Evolutionary conservation across 225 moss, liverwort and hornwort genomes (phyloP), one percentile per base, ranked within the genome.

Genomic region (Neckera pumila): DNA sequence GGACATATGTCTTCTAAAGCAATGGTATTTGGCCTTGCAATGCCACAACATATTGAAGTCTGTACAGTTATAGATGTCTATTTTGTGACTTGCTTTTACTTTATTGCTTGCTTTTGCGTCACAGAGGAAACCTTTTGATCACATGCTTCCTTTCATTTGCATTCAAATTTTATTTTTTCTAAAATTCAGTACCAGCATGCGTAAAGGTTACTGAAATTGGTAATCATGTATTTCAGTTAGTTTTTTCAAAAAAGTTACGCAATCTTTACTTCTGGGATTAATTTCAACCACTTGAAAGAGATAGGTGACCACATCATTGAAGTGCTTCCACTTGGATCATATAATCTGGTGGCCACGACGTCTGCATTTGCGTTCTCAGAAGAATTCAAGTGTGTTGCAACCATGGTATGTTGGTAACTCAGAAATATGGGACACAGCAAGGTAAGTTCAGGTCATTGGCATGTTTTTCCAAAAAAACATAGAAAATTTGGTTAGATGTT

Each of bases 41-140:
- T 76, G 33, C 3, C 8, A 53, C 8, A 22, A 5, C 2, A 0
- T 34, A 53, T 34, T 21, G 21, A 76, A 76, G 34, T 8, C 34
- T 76, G 22, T 34, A 1, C 1, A 34, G 14, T 76, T 9, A 11
- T 3, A 51, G 1, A 43, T 0, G 0, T 14, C 1, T 51, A 21
- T 1, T 34, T 21, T 12, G 7, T 8, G 4, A 30, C 19, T 53
- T 51, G 5, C 3, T 51, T 34, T 47, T 19, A 22, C 38, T 12
- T 27, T 2, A 49, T 47, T 70, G 47, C 42, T 66, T 70, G 36
- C 10, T 38, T 80, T 74, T 14, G 43, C 9, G 7, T 79, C 21
- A 12, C 7, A 58, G 6, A 4, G 7, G 14, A 58, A 58, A 47
- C 11, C 40, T 15, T 27, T 82, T 17, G 11, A 65, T 61, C 25